These are phyloP conservation scores for Salix caprea DNA, from an alignment of 345 rosid species.

Conservation along the genomic window DNA sequence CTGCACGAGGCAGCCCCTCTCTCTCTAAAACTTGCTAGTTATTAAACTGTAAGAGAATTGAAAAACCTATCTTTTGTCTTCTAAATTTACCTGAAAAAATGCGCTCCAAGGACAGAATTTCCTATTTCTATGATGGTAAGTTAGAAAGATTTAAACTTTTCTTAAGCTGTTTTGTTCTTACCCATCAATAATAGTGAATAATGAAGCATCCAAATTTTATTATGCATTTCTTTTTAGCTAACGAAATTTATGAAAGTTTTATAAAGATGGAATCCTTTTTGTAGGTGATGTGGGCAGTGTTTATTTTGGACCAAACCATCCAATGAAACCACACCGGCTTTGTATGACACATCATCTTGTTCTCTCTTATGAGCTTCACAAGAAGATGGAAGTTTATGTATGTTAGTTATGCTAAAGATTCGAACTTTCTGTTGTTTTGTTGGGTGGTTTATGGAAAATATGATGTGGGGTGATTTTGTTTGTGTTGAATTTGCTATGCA, in stretches of 20 bases:
- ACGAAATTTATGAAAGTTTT: neutral
- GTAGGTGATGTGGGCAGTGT: conserved; percentile 95
- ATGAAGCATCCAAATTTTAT: neutral
- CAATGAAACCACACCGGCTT: conserved; percentile 95
- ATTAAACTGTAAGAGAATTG: neutral
- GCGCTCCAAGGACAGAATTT: conserved; percentile 83
- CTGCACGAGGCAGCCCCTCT: neutral
- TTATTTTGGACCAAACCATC: conserved; percentile 95
- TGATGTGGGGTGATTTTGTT: neutral
- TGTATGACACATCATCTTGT: conserved; percentile 99
- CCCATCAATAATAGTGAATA: neutral
- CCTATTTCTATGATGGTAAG: conserved; percentile 90
- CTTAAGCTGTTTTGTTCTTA: neutral
- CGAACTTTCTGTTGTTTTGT: neutral
- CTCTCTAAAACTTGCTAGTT: neutral
- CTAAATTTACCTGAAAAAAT: conserved; percentile 16
- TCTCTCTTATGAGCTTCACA: conserved; percentile 86
- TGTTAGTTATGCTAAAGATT: conserved; percentile 13
- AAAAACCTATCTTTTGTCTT: neutral
- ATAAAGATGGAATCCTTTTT: neutral
- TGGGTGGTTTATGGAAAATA: neutral
- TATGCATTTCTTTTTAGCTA: neutral
- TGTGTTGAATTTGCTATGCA: conserved; percentile 32
- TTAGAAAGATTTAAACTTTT: neutral
- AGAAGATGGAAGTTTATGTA: conserved; percentile 92